Percentiles rank a stretch among this genome's conserved stretches.
phyloP scores from a whole-genome alignment of 805 yeast genomes.

The Torulaspora maleeae region DNA sequence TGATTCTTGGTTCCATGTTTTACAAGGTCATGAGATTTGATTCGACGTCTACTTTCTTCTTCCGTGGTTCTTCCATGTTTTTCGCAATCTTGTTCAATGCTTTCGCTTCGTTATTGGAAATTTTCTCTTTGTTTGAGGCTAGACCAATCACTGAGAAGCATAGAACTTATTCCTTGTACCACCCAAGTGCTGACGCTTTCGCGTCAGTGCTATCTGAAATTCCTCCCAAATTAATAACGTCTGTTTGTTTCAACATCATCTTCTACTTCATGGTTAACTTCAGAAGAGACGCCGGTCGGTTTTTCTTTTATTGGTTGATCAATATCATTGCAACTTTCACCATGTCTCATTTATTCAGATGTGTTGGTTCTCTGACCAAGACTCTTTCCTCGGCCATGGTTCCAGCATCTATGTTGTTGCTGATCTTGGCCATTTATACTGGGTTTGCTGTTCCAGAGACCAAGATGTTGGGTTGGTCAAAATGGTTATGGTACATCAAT shows the following conservation, averaged over 20 bases:
- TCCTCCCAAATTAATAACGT: slow-evolving; percentile 45
- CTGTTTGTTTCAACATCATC: slow-evolving; percentile 46
- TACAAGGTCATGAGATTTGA: slow-evolving; percentile 41
- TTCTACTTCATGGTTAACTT: slow-evolving; percentile 53
- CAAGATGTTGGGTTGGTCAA: slow-evolving; percentile 57
- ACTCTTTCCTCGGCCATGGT: slow-evolving; percentile 53
- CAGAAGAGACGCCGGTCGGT: slow-evolving; percentile 48
- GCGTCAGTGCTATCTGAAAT: slow-evolving; percentile 50
- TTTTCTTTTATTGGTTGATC: slow-evolving; percentile 49
- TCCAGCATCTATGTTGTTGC: slow-evolving; percentile 49
- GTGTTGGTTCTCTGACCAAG: slow-evolving; percentile 46
- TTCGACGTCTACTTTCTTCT: slow-evolving; percentile 46
- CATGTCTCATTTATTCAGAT: slow-evolving; percentile 53
- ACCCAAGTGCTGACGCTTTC: slow-evolving; percentile 56
- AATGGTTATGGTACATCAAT: slow-evolving; percentile 59
- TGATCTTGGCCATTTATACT: slow-evolving; percentile 47
- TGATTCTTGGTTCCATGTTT: slow-evolving; percentile 54
- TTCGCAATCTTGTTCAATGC: slow-evolving; percentile 62
- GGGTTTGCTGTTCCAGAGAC: slow-evolving; percentile 58
- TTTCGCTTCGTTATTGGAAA: slow-evolving; percentile 55
- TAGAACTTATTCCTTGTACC: slow-evolving; percentile 51
- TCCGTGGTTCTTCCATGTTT: slow-evolving; percentile 61
- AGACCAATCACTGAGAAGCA: slow-evolving; percentile 58
- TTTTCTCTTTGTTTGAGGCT: slow-evolving; percentile 50
- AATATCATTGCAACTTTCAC: slow-evolving; percentile 42